Conservation (phyloP, 225 moss, liverwort and hornwort genomes). For the Thuidium tamariscinum region DNA sequence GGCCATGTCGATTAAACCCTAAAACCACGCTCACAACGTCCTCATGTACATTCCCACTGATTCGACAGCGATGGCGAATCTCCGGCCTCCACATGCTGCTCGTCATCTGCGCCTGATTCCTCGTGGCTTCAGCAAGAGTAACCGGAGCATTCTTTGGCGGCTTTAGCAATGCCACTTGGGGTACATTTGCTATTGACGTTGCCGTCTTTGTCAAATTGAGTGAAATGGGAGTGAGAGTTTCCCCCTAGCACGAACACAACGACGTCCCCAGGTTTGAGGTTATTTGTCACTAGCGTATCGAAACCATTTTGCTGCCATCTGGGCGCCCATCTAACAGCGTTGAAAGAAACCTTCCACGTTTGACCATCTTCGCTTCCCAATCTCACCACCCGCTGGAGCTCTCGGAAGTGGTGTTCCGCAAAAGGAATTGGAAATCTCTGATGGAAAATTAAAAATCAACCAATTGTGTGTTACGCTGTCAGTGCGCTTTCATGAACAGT, state of each 20-base stretch:
- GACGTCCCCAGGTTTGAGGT: not conserved
- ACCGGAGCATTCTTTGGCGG: not conserved
- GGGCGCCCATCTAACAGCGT: not conserved
- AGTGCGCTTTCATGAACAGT: not conserved
- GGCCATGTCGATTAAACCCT: not conserved
- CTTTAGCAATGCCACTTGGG: not conserved
- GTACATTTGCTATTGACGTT: not conserved
- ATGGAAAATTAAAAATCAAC: not conserved
- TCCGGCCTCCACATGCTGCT: not conserved
- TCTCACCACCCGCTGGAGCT: not conserved
- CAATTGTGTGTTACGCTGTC: not conserved
- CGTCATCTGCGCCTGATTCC: not conserved
- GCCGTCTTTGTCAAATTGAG: not conserved
- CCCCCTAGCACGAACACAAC: not conserved
- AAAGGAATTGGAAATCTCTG: not conserved
- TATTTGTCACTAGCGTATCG: not conserved
- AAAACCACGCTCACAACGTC: not conserved
- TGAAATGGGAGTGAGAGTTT: not conserved
- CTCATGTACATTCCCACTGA: not conserved
- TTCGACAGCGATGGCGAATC: not conserved
- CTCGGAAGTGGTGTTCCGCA: not conserved
- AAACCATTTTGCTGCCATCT: not conserved
- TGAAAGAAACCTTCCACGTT: not conserved
- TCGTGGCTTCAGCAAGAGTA: not conserved
- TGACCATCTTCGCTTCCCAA: not conserved